Evolutionary conservation across 371 early-diverging fungal species (phyloP), one percentile per base, ranked within the genome.

Genomic region (Fennellomyces sp.): DNA sequence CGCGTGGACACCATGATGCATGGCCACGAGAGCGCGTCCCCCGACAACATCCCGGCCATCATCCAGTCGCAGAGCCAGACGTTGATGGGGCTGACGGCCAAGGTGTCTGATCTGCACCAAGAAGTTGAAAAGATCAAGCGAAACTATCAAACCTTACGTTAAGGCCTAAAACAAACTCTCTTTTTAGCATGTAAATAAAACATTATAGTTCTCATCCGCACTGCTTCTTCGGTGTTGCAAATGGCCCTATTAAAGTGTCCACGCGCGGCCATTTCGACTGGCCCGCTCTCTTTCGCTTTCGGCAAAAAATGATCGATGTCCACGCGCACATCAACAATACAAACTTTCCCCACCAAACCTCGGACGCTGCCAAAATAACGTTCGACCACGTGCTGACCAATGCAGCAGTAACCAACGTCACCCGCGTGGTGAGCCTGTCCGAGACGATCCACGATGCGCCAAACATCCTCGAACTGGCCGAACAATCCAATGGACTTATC

Each of bases 71-170:
- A 87, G 39, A 72, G 82, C 59, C 68, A 80, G 4, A 69, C 73
- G 17, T 81, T 87, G 53, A 56, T 87, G n/a, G 69, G 80, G 5
- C 65, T 85, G 27, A 84, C 85, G 0, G 65, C 74, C 21, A 72
- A 70, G 35, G 75, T 84, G 7, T 76, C 88, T 4, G 56, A 60
- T 17, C 63, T 80, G 2, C 83, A 87, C 59, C 81, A 87, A 38
- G 70, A 75, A 19, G 66, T 80, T 54, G 65, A 61, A 47, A 75
- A 75, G 60, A 61, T 73, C 33, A 76, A 80, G 45, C 19, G 21
- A 4, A 45, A 45, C 23, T 15, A 23, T 25, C 17, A 23, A 21
- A 17, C n/a, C n/a, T n/a, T n/a, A n/a, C n/a, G n/a, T n/a, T n/a
- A n/a, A n/a, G n/a, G n/a, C n/a, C n/a, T n/a, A n/a, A n/a, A n/a